A percentile compares a stretch with the other conserved stretches of the same genome.
These are phyloP conservation scores for Arthroderma uncinatum DNA, from an alignment of 2,329 filamentous ascomycete species.

Conservation along the genomic window DNA sequence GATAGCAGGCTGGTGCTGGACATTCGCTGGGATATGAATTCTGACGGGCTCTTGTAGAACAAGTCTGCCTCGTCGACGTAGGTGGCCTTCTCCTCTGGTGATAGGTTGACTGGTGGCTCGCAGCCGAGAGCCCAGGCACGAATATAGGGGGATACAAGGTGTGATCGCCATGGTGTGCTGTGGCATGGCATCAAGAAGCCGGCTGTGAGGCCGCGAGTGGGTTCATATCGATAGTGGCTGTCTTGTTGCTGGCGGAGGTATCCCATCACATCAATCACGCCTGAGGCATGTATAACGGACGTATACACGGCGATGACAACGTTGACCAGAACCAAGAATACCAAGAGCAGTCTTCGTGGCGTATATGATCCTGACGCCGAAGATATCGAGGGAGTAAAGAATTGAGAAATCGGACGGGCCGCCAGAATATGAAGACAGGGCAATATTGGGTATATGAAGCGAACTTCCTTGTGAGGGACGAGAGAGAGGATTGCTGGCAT, in stretches of 20 bases:
- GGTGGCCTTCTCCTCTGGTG: conserved; percentile 45
- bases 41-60: conserved; percentile 60
- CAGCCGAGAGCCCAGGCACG: conserved; percentile 77
- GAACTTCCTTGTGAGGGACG: conserved; percentile 91
- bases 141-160: conserved; percentile 64
- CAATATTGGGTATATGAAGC: conserved; percentile 88
- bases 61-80: conserved; percentile 87
- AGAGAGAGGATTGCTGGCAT: conserved; percentile 57
- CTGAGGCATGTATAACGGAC: conserved; percentile 66
- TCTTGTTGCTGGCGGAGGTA: conserved; percentile 64
- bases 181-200: conserved; percentile 94
- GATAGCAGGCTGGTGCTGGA: conserved; percentile 19
- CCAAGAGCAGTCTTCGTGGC: conserved; percentile 44
- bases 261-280: conserved; percentile 60
- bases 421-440: conserved; percentile 75
- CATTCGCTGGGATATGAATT: conserved; percentile 50
- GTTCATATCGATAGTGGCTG: conserved; percentile 3
- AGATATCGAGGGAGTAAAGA: conserved; percentile 46
- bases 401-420: conserved; percentile 53
- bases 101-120: conserved; percentile 69
- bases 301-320: conserved; percentile 61
- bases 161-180: conserved; percentile 86
- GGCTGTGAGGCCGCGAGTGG: conserved; percentile 37
- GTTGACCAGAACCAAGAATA: conserved; percentile 54
- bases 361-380: conserved; percentile 25